These are phyloP conservation scores for Globisporangium paddicum DNA, from an alignment of 352 stramenopile genomes.

Conservation along the genomic window DNA sequence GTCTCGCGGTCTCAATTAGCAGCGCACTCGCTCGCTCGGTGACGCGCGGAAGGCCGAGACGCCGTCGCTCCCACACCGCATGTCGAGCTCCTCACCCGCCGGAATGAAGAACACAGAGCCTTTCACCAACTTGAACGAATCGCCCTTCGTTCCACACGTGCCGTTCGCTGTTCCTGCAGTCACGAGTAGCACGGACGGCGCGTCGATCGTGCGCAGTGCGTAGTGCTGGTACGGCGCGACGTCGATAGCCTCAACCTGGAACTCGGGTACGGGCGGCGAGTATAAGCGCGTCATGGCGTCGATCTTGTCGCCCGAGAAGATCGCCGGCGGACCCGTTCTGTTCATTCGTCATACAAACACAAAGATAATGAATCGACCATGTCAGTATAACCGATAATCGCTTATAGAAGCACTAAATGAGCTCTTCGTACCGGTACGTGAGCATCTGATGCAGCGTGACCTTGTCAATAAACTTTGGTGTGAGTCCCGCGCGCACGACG, in stretches of 20 bases:
- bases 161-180: constrained; percentile 27
- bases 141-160: background rate
- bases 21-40: constrained; percentile 40
- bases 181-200: constrained; percentile 54
- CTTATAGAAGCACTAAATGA: background rate
- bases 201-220: constrained; percentile 25
- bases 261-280: constrained; percentile 88
- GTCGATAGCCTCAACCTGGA: constrained; percentile 80
- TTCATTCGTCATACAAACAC: background rate
- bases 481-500: constrained; percentile 97
- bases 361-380: constrained; percentile 11
- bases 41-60: constrained; percentile 45
- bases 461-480: constrained; percentile 99
- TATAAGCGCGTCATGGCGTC: constrained; percentile 79
- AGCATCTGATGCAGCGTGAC: constrained; percentile 96
- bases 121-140: constrained; percentile 6
- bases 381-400: constrained; percentile 8
- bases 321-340: constrained; percentile 51
- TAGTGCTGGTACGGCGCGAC: constrained; percentile 34
- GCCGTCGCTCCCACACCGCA: constrained; percentile 27
- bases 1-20: background rate
- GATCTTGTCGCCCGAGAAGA: constrained; percentile 42
- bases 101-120: constrained; percentile 54
- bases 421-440: constrained; percentile 81
- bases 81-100: constrained; percentile 34